Evolutionary conservation across 2,329 filamentous ascomycete species (phyloP), one percentile per base, ranked within the genome.

Genomic region (Chaetomiaceae sp.): DNA sequence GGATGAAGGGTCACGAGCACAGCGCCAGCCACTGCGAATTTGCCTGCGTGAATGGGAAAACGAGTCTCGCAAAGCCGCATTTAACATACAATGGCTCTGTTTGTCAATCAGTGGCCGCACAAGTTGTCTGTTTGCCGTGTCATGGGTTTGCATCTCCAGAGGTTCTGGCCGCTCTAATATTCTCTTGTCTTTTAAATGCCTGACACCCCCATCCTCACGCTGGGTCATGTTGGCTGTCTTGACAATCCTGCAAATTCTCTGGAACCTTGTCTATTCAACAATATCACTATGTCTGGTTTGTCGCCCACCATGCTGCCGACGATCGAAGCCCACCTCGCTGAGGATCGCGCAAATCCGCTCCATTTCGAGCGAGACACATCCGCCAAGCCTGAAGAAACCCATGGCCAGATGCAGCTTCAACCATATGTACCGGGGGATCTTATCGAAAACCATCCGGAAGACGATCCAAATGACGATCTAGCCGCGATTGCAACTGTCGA

Each of bases 351-450:
- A 43, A 20, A 20, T 18, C 4, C 6, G 2, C 9, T 4, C 16
- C 8, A 20, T 13, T 3, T 18, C 6, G n/a, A 30, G 6, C 16
- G 4, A 11, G 9, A 29, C 5, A 7, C 14, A 29, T 30, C 40
- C 14, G 11, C n/a, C n/a, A n/a, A n/a, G n/a, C n/a, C 20, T 9
- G 36, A 4, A 11, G 36, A 20, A 23, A 20, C 4, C 18, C 5
- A 23, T 43, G n/a, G 47, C 27, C 33, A 57, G 5, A 49, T 29
- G 20, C 51, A 57, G n/a, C 16, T 52, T 23, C 55, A 53, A 25
- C 48, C 16, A 43, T 52, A 52, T 23, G 10, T 36, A 16, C 18
- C 41, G 8, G 16, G 20, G 11, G 42, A 23, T 21, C 16, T 34
- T 11, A 20, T 11, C 2, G 2, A 8, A 23, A 25, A 10, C 1